Evolutionary conservation across 129 eudicot genomes (phyloP).

Genomic region (Chrysanthemum seticuspe): DNA sequence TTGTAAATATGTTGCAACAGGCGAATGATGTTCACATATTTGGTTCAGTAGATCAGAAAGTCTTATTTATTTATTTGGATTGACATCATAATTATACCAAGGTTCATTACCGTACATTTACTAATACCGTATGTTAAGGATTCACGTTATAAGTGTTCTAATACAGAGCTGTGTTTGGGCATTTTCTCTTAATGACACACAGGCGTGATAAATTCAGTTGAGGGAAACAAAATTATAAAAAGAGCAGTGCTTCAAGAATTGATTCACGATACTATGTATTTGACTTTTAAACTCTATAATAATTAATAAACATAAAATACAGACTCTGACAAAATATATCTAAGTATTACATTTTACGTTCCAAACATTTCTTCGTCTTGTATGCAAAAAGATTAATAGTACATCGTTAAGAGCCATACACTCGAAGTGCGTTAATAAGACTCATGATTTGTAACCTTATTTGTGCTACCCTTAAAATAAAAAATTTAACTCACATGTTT

Average conservation of each 20-base stretch:
- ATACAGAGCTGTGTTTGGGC: background rate
- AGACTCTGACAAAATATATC: background rate
- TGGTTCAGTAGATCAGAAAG: conserved; percentile 2
- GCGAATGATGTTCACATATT: background rate
- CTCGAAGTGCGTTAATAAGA: too few species aligned
- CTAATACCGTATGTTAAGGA: background rate
- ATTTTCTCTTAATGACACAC: background rate
- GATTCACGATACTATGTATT: background rate
- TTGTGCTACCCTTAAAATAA: too few species aligned
- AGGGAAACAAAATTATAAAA: background rate
- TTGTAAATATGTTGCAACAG: background rate
- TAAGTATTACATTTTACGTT: background rate
- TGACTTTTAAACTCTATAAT: conserved; percentile 1
- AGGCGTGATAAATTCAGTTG: background rate
- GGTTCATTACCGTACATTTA: too few species aligned
- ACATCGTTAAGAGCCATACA: too few species aligned
- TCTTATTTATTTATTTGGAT: background rate
- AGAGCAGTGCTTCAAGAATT: background rate
- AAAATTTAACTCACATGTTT: too few species aligned
- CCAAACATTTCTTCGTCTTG: too few species aligned
- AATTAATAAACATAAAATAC: conserved; percentile 10
- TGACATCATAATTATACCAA: background rate
- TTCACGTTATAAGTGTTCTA: background rate
- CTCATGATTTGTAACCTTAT: too few species aligned
- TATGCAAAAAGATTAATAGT: too few species aligned